A percentile compares a stretch with the other conserved stretches of the same genome.
These are phyloP conservation scores for Fagus crenata DNA, from an alignment of 306 rosid species.

Conservation along the genomic window DNA sequence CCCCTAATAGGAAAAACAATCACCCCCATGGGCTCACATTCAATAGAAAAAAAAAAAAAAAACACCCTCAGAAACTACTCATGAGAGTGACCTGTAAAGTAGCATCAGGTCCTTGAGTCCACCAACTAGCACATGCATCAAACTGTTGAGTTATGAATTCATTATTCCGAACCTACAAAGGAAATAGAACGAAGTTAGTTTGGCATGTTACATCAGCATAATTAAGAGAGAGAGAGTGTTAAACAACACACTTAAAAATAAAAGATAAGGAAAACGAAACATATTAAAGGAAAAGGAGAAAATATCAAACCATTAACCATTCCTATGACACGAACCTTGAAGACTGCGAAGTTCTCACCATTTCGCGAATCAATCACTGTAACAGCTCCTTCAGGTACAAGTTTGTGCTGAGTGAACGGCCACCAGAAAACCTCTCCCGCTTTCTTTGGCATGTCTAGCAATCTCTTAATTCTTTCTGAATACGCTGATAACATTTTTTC, in stretches of 20 bases:
- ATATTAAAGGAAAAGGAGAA: not conserved
- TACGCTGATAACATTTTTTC: constrained; percentile 68
- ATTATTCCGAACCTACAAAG: constrained; percentile 35
- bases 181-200: constrained; percentile 2
- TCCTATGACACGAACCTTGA: constrained; percentile 68
- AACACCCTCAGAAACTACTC: constrained; percentile 15
- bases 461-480: constrained; percentile 54
- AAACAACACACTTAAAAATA: not conserved
- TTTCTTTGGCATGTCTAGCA: constrained; percentile 81
- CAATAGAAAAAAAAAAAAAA: not conserved
- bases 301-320: not conserved
- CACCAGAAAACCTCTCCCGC: constrained; percentile 85
- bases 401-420: constrained; percentile 97
- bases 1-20: not conserved
- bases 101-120: constrained; percentile 99
- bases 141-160: constrained; percentile 72
- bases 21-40: not conserved
- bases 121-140: constrained; percentile 99
- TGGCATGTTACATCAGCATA: not conserved
- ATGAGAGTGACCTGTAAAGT: constrained; percentile 69
- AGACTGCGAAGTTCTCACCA: constrained; percentile 85
- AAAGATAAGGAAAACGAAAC: not conserved
- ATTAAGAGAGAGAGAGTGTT: not conserved
- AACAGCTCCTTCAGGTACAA: constrained; percentile 68
- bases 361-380: constrained; percentile 95